Evolutionary conservation across 768 basidiomycete species (phyloP), one percentile per base, ranked within the genome.

Genomic region (Boletus subparvulus): DNA sequence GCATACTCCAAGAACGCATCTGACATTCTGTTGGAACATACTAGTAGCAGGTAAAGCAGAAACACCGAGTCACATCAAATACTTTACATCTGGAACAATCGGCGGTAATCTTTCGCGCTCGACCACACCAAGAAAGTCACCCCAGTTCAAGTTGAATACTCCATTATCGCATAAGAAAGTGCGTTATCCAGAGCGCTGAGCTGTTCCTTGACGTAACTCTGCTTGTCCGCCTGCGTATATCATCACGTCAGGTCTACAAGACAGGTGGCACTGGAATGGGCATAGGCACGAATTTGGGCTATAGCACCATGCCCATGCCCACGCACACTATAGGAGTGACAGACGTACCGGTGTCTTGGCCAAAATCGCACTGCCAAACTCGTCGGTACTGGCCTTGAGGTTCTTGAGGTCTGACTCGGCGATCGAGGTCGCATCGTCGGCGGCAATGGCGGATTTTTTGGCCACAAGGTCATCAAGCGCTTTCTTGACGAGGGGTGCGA

Each of bases 331-430:
- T 26, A 36, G n/a, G 43, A 32, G 11, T 3, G 43, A 32, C 44
- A 41, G 36, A 56, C 61, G 44, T 36, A 61, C 61, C 32, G 61
- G 42, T 9, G 12, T 1, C 9, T 39, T 49, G 33, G 0, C 9
- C 24, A 9, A 2, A 13, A 61, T 3, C 4, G 17, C 42, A 3
- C 3, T 3, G 6, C 17, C 24, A 10, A 56, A 26, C 1, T 0
- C 12, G 17, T 46, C n/a, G 7, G n/a, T 1, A 4, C 12, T 1
- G 4, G 0, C 1, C n/a, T 45, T 13, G 26, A 61, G 46, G 21
- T 0, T 6, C 40, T 32, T 1, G 21, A 62, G 51, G 30, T 41
- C 47, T 1, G 1, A 0, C 42, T n/a, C 0, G 19, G n/a, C 39
- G 1, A 21, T 11, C 3, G 1, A 0, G 1, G 0, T 8, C 6